Evolutionary conservation across 192 early-diverging fungal genomes (phyloP).

Genomic region (Chytriomyces sp.): DNA sequence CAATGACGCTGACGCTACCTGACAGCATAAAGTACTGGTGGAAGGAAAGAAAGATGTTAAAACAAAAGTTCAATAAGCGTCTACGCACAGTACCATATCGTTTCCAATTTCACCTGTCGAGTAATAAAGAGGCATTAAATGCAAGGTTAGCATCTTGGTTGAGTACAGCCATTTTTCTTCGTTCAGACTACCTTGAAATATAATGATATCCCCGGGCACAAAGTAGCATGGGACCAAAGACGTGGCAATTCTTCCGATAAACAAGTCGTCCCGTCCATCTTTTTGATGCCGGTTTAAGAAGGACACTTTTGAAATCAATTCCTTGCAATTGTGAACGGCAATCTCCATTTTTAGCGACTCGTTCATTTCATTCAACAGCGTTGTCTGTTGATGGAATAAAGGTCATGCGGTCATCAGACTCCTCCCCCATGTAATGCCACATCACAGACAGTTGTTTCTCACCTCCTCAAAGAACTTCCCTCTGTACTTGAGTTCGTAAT

Average conservation of each 20-base stretch:
- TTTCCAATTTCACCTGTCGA: neutral
- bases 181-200: slow-evolving; percentile 20
- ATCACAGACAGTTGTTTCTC: slow-evolving; percentile 12
- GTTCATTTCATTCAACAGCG: slow-evolving; percentile 31
- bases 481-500: slow-evolving; percentile 39
- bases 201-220: slow-evolving; percentile 35
- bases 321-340: slow-evolving; percentile 32
- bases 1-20: slow-evolving; percentile 22
- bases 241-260: slow-evolving; percentile 34
- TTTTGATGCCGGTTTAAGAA: slow-evolving; percentile 36
- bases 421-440: too few species aligned
- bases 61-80: too few species aligned
- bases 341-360: slow-evolving; percentile 35
- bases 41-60: too few species aligned
- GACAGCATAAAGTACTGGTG: slow-evolving; percentile 42
- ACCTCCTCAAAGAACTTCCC: slow-evolving; percentile 40
- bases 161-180: too few species aligned
- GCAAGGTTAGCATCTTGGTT: too few species aligned
- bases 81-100: neutral
- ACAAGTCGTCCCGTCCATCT: slow-evolving; percentile 41
- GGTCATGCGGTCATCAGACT: too few species aligned
- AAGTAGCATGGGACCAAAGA: slow-evolving; percentile 30
- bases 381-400: too few species aligned
- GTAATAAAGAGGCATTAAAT: too few species aligned
- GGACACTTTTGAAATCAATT: slow-evolving; percentile 39